Evolutionary conservation across 2,329 filamentous ascomycete species (phyloP).

Genomic region (Fusarium camptoceras): DNA sequence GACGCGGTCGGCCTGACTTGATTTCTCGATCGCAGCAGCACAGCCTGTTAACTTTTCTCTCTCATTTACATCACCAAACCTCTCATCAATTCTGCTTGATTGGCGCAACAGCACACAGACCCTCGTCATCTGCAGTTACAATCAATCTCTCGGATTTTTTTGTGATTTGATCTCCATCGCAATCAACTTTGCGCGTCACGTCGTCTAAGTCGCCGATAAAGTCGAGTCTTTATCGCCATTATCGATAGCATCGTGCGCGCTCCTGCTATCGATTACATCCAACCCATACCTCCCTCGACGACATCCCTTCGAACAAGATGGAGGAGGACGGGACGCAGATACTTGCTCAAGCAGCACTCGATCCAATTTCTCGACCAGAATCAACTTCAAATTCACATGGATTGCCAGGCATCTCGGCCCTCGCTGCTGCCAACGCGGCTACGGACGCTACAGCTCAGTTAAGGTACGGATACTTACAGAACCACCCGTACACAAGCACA

Average conservation of each 20-base stretch:
- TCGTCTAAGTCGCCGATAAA: slow-evolving; percentile 4
- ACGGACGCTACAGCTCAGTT: slow-evolving; percentile 58
- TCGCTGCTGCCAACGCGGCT: slow-evolving; percentile 57
- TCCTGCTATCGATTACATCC: not conserved
- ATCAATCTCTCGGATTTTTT: not conserved
- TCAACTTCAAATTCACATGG: slow-evolving; percentile 62
- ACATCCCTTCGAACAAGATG: slow-evolving; percentile 22
- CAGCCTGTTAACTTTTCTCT: slow-evolving; percentile 9
- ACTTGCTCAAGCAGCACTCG: slow-evolving; percentile 55
- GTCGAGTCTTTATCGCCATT: slow-evolving; percentile 9
- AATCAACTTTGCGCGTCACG: slow-evolving; percentile 17
- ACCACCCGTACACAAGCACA: not conserved
- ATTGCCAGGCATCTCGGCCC: slow-evolving; percentile 59
- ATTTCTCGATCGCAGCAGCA: slow-evolving; percentile 28
- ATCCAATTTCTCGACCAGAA: slow-evolving; percentile 63
- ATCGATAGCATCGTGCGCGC: slow-evolving; percentile 14
- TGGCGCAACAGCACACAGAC: not conserved
- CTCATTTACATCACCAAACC: slow-evolving; percentile 12
- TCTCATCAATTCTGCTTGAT: not conserved
- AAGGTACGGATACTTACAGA: slow-evolving; percentile 55
- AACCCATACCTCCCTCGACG: not conserved
- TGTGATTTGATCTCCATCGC: not conserved
- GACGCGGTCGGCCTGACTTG: slow-evolving; percentile 27
- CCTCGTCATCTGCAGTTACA: not conserved
- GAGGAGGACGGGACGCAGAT: slow-evolving; percentile 62